These are phyloP conservation scores for Peronospora destructor DNA, from an alignment of 352 stramenopile genomes.

Conservation along the genomic window DNA sequence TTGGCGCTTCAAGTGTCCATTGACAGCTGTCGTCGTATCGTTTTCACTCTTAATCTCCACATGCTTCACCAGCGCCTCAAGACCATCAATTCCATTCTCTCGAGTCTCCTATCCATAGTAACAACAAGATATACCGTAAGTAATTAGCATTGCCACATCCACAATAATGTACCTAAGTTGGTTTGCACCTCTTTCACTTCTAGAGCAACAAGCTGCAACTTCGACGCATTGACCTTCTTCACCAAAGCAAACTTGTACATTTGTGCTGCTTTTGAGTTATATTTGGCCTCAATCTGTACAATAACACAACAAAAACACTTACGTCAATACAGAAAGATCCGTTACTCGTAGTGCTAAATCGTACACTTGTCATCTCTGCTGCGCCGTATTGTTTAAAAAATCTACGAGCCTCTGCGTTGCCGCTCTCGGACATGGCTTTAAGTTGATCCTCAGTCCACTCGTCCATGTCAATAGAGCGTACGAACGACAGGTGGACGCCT, in stretches of 20 bases:
- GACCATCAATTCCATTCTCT: constrained; percentile 50
- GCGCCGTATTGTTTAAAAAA: constrained; percentile 92
- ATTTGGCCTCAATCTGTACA: constrained; percentile 85
- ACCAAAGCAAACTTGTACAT: constrained; percentile 81
- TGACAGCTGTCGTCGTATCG: constrained; percentile 22
- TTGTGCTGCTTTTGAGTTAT: constrained; percentile 86
- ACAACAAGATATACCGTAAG: constrained; percentile 4
- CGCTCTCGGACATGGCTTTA: constrained; percentile 88
- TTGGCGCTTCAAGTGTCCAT: constrained; percentile 49
- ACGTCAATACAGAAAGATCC: neutral
- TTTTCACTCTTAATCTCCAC: constrained; percentile 44
- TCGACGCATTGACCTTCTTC: constrained; percentile 80
- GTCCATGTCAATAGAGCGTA: constrained; percentile 94
- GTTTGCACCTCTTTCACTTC: constrained; percentile 32
- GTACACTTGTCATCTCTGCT: constrained; percentile 81
- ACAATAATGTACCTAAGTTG: neutral
- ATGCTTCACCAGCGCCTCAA: constrained; percentile 79
- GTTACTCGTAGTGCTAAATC: constrained; percentile 4
- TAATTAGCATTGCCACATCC: neutral
- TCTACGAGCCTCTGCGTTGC: constrained; percentile 89
- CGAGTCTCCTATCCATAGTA: constrained; percentile 17
- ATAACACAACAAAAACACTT: neutral
- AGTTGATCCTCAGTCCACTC: constrained; percentile 94
- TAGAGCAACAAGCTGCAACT: constrained; percentile 41
- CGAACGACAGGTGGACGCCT: constrained; percentile 91